phyloP scores from a whole-genome alignment of 495 filamentous ascomycete genomes.

The Podospora pseudoanserina region DNA sequence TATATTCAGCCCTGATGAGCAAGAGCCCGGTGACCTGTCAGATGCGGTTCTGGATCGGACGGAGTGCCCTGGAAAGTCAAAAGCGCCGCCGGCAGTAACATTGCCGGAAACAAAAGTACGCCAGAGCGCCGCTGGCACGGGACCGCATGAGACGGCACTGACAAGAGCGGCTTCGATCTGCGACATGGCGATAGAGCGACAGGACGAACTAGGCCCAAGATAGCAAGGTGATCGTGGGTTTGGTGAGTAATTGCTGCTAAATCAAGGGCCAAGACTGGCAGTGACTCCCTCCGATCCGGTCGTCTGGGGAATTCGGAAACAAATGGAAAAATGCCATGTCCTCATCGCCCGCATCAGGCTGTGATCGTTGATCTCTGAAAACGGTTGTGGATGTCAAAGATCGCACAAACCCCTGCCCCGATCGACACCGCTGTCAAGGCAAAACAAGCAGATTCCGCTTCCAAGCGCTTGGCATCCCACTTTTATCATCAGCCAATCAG shows the following conservation, averaged over 20 bases:
- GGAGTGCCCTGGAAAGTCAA: not conserved
- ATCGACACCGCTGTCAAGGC: not conserved
- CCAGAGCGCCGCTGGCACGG: not conserved
- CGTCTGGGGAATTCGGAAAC: not conserved
- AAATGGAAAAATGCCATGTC: not conserved
- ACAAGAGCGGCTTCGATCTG: not conserved
- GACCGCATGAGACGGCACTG: not conserved
- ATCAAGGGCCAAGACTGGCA: conserved; percentile 6
- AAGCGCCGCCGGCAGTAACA: not conserved
- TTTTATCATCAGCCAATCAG: not conserved
- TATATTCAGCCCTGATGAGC: not conserved
- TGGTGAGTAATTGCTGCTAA: conserved; percentile 5
- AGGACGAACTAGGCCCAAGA: not conserved
- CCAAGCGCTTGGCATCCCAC: not conserved
- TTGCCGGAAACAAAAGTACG: not conserved
- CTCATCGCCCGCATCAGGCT: not conserved
- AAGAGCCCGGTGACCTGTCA: not conserved
- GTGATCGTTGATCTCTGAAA: conserved; percentile 6
- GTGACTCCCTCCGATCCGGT: not conserved
- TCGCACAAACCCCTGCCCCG: conserved; percentile 6
- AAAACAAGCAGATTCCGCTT: not conserved
- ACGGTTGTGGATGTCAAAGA: not conserved
- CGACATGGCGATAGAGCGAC: not conserved
- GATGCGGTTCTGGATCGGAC: not conserved
- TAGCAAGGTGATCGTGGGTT: not conserved